Evolutionary conservation across 1,284 basidiomycete species (phyloP), one percentile per base, ranked within the genome.

Genomic region (Papiliotrema fonsecae): DNA sequence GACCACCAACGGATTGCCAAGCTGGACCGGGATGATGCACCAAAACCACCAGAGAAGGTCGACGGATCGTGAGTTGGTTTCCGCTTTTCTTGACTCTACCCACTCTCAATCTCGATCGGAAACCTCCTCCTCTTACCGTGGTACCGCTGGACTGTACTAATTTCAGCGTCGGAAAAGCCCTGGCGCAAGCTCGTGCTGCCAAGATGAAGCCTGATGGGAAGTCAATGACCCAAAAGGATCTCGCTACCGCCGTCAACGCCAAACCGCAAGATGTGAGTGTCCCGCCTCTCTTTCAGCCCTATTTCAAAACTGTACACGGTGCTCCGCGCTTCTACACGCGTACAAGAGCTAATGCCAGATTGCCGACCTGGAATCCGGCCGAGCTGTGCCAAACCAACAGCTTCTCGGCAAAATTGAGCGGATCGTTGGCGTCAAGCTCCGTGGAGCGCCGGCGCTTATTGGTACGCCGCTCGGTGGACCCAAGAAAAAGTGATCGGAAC

Each of bases 1-100:
- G 91, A 97, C 76, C 90, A 96, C 76, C 88, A 91, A 72, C 82
- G 82, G 54, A 92, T 94, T 69, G 91, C 88, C 31, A 93, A 93
- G 70, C 84, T 96, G 39, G 92, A 93, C 75, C 83, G 88, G 50
- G 89, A 96, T 64, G 96, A 97, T 75, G 94, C 97, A 65, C 93
- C 97, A 21, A 88, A 92, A 9, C 92, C 96, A 7, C 96, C 94
- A 38, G 70, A 86, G 56, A 96, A 93, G 75, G 79, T 98, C 58
- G 77, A 68, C 51, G 50, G 54, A 30, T 64, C 65, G 69, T 73
- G 50, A 56, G 70, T 67, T 0, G 7, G 35, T 27, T 27, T 30
- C 36, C 40, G 2, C 28, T 30, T 6, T 31, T 35, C 38, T 25
- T n/a, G n/a, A n/a, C 19, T 42, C n/a, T 3, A 24, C 38, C 16